Conservation (phyloP, 331 rosid genomes). For the Malus hybrid region DNA sequence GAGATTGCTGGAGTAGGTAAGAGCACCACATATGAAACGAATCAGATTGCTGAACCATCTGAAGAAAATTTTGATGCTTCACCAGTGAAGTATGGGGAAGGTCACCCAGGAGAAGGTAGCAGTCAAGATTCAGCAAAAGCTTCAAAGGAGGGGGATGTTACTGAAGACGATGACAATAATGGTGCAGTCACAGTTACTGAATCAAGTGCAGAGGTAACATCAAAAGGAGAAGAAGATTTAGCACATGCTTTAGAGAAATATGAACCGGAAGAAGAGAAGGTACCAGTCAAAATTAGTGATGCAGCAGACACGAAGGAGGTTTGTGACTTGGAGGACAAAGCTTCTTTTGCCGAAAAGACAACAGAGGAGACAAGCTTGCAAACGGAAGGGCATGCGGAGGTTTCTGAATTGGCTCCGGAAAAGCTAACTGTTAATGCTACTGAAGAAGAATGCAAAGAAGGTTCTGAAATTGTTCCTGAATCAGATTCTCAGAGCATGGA, state of each 20-base stretch:
- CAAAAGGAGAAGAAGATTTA: not conserved
- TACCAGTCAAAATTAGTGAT: not conserved
- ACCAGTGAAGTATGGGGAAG: no score
- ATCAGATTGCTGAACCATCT: no score
- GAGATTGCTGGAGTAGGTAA: no score
- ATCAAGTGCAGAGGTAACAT: no score
- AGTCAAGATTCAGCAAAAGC: no score
- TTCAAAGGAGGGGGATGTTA: not conserved
- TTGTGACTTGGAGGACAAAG: not conserved
- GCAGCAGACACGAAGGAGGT: not conserved
- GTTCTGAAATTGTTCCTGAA: not conserved
- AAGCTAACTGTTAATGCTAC: not conserved
- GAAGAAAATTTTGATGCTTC: no score
- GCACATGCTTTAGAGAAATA: not conserved
- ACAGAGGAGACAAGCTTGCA: conserved; percentile 7
- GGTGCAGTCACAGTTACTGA: not conserved
- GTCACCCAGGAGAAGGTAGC: no score
- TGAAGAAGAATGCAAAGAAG: conserved; percentile 3
- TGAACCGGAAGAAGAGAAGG: conserved; percentile 4
- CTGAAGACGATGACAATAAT: not conserved
- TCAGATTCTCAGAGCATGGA: not conserved
- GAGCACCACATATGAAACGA: no score
- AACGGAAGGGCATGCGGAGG: conserved; percentile 5
- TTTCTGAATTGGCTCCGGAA: not conserved
- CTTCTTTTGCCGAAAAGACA: not conserved